Percentiles rank a stretch among this genome's conserved stretches.
These are phyloP conservation scores for Lentinula guzmanii DNA, from an alignment of 768 basidiomycete genomes.

Conservation along the genomic window DNA sequence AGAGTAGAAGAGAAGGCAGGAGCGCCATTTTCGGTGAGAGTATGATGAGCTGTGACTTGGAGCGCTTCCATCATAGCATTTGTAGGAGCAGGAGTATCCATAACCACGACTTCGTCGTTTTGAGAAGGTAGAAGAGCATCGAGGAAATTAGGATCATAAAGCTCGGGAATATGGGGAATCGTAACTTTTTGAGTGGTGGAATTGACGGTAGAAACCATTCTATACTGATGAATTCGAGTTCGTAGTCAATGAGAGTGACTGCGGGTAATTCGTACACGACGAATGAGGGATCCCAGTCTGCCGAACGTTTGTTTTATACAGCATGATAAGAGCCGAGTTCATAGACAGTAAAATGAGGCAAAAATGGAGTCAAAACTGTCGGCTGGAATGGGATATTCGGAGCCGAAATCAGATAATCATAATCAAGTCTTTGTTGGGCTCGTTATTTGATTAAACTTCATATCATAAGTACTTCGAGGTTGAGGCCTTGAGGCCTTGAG, in stretches of 20 bases:
- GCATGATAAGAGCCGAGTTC: background rate
- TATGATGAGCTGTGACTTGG: constrained; percentile 32
- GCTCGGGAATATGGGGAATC: constrained; percentile 53
- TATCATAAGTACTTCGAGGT: no score
- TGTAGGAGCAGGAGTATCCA: constrained; percentile 6
- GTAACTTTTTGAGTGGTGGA: constrained; percentile 35
- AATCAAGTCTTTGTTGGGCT: no score
- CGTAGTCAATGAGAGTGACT: background rate
- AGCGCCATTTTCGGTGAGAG: constrained; percentile 44
- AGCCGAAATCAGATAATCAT: no score
- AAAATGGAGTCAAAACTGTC: background rate
- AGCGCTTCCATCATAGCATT: constrained; percentile 58
- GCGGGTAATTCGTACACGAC: background rate
- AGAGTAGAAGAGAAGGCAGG: constrained; percentile 46
- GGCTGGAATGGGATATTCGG: background rate
- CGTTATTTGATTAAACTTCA: no score
- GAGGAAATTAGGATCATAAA: constrained; percentile 50
- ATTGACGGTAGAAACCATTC: background rate
- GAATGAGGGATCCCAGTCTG: background rate
- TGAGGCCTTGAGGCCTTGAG: no score
- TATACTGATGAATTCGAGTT: background rate
- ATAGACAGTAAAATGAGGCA: background rate
- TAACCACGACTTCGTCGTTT: background rate
- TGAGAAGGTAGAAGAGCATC: constrained; percentile 40
- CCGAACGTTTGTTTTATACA: background rate